Conservation (phyloP, 2,329 filamentous ascomycete genomes). For the Paecilomyces sp. region DNA sequence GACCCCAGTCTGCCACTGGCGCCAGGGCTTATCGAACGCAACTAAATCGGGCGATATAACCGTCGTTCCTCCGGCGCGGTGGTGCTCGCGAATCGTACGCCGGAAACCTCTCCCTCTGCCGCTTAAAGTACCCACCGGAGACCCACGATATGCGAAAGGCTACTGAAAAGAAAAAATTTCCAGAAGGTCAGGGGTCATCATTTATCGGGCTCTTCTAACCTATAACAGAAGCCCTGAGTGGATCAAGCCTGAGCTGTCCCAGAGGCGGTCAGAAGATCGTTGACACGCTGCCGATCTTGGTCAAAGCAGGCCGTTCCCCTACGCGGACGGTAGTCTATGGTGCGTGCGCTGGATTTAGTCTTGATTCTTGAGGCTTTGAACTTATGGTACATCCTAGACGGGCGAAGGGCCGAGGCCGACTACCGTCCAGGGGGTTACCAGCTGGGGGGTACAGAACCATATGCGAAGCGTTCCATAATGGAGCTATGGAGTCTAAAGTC, state of each 20-base stretch:
- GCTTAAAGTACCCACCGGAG: constrained; percentile 9
- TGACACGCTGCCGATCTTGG: not conserved
- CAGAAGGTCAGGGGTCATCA: constrained; percentile 15
- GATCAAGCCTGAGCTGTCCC: constrained; percentile 2
- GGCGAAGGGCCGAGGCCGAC: not conserved
- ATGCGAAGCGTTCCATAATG: not conserved
- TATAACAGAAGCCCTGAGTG: constrained; percentile 3
- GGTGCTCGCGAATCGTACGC: not conserved
- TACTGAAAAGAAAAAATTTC: constrained; percentile 11
- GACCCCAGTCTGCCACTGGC: not conserved
- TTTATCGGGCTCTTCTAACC: constrained; percentile 1
- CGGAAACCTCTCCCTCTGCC: constrained; percentile 7
- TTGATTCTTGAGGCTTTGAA: not conserved
- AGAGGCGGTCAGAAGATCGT: constrained; percentile 1
- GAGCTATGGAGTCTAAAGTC: not conserved
- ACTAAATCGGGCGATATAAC: not conserved
- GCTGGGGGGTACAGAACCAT: not conserved
- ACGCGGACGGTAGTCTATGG: not conserved
- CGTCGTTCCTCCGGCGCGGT: not conserved
- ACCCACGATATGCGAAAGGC: constrained; percentile 7
- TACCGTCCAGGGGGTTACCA: not conserved
- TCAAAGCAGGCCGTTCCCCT: not conserved
- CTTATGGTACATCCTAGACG: not conserved
- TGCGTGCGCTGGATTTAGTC: not conserved
- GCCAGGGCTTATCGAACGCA: not conserved